Evolutionary conservation across 306 rosid genomes (phyloP), one percentile per base, ranked within the genome.

Genomic region (Cucumis hystrix): DNA sequence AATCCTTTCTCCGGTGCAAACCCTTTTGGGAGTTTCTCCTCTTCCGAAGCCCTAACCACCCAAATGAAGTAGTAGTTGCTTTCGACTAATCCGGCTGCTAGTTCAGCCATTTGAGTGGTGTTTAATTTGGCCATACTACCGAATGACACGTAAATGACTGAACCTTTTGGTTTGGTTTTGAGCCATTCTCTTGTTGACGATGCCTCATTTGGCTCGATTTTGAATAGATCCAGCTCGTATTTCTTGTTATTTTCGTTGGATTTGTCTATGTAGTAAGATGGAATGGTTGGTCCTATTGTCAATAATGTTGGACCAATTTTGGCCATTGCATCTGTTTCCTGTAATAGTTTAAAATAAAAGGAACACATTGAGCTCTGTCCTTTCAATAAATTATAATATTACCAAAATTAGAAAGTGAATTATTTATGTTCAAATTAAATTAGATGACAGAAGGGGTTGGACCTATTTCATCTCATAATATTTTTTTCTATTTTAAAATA

Each of bases 231-330:
- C 12, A 87, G 1, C 8, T 87, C 84, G 45, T 91, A 89, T 0
- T 82, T 85, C 11, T 51, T 80, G 87, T 88, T 88, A 10, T 86
- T 79, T 79, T 81, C 55, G 15, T 85, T 47, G n/a, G 8, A 1
- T 8, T 87, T 86, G 85, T 86, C 92, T 39, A 87, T 55, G 87
- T 87, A 72, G 7, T 54, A 9, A 7, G 87, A 83, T 71, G 94
- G 92, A 79, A 89, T 67, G 43, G 92, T 80, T 52, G 94, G 92
- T 18, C 97, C 97, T 40, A 91, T 83, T n/a, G 92, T 84, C 58
- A 91, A 58, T 7, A 58, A 72, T 56, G 83, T 0, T n/a, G 83
- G 84, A 67, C 78, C 84, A 58, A 82, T 18, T 82, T 89, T 84
- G 75, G 91, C 84, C 91, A 91, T 87, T 1, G 85, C 77, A 77